Evolutionary conservation across 495 filamentous ascomycete species (phyloP), one percentile per base, ranked within the genome.

Genomic region (Eremomyces bilateralis): DNA sequence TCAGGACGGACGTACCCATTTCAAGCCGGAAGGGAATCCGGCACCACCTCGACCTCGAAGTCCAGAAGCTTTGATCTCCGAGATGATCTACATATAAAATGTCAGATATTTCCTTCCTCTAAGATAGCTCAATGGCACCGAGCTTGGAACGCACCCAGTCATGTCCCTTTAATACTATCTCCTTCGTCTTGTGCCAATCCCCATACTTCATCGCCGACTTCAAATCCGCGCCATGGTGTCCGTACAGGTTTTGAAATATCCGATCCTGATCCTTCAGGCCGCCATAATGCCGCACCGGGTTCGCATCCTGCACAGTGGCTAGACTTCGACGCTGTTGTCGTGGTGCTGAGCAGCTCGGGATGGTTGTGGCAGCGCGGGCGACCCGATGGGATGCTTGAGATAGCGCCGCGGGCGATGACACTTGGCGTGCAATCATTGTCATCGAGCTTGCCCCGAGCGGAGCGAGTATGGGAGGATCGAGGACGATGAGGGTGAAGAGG

Each of bases 101-200:
- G 20, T 24, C 5, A 11, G 17, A 13, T 28, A 28, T 28, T 8
- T 28, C 24, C 13, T 28, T 13, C 24, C 24, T 18, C 11, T 15
- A 35, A 5, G 6, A 33, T 33, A 6, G 30, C 15, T 10, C 25
- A 29, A 29, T 16, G 15, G 15, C 10, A 27, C 16, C 11, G 10
- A 30, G 21, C 4, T 20, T 28, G 11, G 2, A 21, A 17, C 24
- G 49, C 65, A 78, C 75, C 88, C 88, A 97, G 49, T 97, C 88
- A 58, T 97, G 75, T 34, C 88, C 88, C 64, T 97, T 95, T 42
- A 80, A 54, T 34, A 97, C 54, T 31, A 97, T 97, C 57, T 97
- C 88, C 67, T 97, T 97, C 33, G 88, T 97, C 65, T 85, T 91
- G 61, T 97, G 68, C 88, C 88, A 97, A 56, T 97, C 90, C 46